Evolutionary conservation across 2,329 filamentous ascomycete genomes (phyloP).

Genomic region (Phoma sp.): DNA sequence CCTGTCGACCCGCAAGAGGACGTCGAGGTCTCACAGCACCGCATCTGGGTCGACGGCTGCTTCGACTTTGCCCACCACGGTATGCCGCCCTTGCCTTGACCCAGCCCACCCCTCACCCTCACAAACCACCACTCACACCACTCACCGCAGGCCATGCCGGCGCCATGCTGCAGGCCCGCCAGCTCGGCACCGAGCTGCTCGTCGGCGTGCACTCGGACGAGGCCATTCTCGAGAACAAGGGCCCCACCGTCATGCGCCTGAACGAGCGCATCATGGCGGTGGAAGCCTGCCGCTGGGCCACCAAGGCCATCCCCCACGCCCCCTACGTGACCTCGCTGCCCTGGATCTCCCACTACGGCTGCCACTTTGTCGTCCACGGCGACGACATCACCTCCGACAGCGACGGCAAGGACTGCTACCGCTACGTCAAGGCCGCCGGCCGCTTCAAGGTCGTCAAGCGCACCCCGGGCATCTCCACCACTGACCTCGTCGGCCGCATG

Average conservation of each 20-base stretch:
- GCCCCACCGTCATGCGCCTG: slow-evolving; percentile 95
- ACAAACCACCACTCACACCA: background rate
- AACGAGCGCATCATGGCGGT: slow-evolving; percentile 88
- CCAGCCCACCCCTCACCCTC: too few species aligned
- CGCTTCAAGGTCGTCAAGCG: slow-evolving; percentile 97
- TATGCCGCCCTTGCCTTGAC: slow-evolving; percentile 46
- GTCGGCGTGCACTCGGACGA: slow-evolving; percentile 97
- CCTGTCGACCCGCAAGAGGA: slow-evolving; percentile 71
- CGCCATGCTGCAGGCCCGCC: slow-evolving; percentile 94
- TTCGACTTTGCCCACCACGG: slow-evolving; percentile 99
- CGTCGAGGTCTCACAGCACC: slow-evolving; percentile 66
- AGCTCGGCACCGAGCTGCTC: slow-evolving; percentile 85
- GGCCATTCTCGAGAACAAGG: slow-evolving; percentile 95
- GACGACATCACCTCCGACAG: slow-evolving; percentile 97
- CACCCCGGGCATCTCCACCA: slow-evolving; percentile 95
- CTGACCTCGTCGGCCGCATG: slow-evolving; percentile 98
- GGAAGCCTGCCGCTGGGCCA: slow-evolving; percentile 94
- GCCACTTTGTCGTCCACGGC: slow-evolving; percentile 93
- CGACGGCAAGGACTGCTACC: slow-evolving; percentile 94
- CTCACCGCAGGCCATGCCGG: slow-evolving; percentile 79
- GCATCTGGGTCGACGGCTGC: slow-evolving; percentile 98
- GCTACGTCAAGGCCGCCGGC: slow-evolving; percentile 92
- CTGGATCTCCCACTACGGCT: slow-evolving; percentile 96
- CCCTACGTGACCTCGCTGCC: slow-evolving; percentile 94
- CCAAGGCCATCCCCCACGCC: slow-evolving; percentile 79